Base-by-base conservation (phyloP, 192 early-diverging fungal genomes). In the Umbelopsis ramanniana region DNA sequence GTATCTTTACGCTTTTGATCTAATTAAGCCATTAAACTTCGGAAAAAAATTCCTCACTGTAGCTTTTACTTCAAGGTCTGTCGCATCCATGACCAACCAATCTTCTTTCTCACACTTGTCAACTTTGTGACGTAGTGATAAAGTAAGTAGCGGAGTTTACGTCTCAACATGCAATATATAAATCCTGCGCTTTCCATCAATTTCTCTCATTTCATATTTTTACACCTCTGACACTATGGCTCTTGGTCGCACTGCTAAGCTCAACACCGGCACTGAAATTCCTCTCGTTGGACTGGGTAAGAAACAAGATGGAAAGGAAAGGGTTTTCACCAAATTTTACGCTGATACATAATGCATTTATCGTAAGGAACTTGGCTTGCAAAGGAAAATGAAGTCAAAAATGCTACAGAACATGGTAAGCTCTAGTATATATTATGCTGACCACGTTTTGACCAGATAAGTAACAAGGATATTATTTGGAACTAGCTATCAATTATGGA, bases 231-330 rank as follows among this genome's bases (percentile, higher is more conserved):
- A 2, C 24, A 55, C 24, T 26, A 71, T 71, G 70, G 21, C 70
- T 60, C 50, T 45, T 29, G 53, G 50, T 60, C 70, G 52, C 37
- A 38, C 40, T 46, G 54, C 54, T 46, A 60, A 52, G 26, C 89
- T 93, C 50, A 87, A 87, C 81, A 89, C 85, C 47, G 90, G 91
- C 57, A 77, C 83, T 43, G 68, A 76, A 54, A 89, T 93, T 73
- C 90, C 90, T 47, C 76, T 84, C 37, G 69, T 91, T 63, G 90
- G 89, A 54, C 76, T 87, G 26, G 87, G 88, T 57, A 89, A 29
- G 57, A 2, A 37, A 2, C 17, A 4, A 6, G 12, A 38, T 24
- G 6, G 26, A 26, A 24, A 4, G 6, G 52, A 8, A 54, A 23
- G 24, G 26, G 3, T 54, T 23, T 9, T 54, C 26, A 11, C 0